phyloP scores from a whole-genome alignment of 768 basidiomycete genomes.

The Collybia nuda region DNA sequence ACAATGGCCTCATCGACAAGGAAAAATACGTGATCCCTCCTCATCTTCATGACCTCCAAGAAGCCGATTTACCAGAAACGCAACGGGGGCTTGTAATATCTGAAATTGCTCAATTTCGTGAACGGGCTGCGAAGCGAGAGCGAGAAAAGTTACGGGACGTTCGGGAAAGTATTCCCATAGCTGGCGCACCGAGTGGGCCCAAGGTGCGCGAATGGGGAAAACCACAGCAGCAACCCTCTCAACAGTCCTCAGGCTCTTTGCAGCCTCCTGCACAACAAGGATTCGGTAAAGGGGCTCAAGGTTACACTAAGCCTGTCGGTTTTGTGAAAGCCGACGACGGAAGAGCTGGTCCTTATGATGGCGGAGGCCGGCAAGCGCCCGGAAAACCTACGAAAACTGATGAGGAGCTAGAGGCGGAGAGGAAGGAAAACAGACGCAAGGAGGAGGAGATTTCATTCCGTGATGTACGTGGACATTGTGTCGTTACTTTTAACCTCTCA shows the following conservation, averaged over 20 bases:
- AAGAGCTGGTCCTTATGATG: conserved; percentile 22
- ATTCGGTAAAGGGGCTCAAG: conserved; percentile 69
- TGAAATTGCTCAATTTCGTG: conserved; percentile 95
- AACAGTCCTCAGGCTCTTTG: conserved; percentile 26
- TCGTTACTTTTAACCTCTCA: neutral
- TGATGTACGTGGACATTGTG: conserved; percentile 59
- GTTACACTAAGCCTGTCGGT: conserved; percentile 75
- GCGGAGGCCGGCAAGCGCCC: conserved; percentile 32
- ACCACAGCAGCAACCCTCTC: conserved; percentile 39
- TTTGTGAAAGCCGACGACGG: conserved; percentile 75
- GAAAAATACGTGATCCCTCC: conserved; percentile 91
- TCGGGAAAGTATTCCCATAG: conserved; percentile 51
- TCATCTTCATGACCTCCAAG: conserved; percentile 95
- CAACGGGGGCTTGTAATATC: conserved; percentile 90
- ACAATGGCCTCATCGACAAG: conserved; percentile 72
- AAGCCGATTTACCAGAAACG: conserved; percentile 95
- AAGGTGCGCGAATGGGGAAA: conserved; percentile 82
- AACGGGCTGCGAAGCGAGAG: conserved; percentile 89
- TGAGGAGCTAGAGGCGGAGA: conserved; percentile 82
- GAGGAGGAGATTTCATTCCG: conserved; percentile 85
- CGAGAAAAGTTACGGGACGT: conserved; percentile 86
- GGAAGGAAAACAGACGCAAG: conserved; percentile 70
- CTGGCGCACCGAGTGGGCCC: conserved; percentile 65
- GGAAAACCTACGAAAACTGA: conserved; percentile 66
- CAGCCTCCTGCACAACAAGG: conserved; percentile 45